These are phyloP conservation scores for Boletus barrowsii DNA, from an alignment of 768 basidiomycete genomes.

Conservation along the genomic window DNA sequence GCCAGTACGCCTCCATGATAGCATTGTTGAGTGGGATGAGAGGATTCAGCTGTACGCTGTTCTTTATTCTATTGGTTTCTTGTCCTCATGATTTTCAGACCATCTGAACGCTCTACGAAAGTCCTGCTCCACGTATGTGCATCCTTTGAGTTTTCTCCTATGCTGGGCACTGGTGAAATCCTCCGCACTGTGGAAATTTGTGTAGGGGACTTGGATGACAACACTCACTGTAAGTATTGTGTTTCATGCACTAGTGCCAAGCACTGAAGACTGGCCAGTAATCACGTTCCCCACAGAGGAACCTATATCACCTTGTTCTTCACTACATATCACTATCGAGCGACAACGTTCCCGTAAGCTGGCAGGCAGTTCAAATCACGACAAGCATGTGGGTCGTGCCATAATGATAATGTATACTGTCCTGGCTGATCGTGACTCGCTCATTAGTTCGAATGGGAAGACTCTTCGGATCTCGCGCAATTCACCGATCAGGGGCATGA, in stretches of 20 bases:
- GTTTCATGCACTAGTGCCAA: too few relatives aligned
- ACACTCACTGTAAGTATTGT: neutral
- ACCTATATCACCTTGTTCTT: neutral
- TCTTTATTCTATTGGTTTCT: too few relatives aligned
- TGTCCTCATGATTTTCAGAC: neutral
- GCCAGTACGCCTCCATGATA: neutral
- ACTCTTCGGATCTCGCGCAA: neutral
- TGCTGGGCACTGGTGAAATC: neutral
- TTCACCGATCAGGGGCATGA: conserved; percentile 2
- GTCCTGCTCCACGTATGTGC: neutral
- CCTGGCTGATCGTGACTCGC: neutral
- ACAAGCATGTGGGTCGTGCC: neutral
- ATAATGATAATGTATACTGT: too few relatives aligned
- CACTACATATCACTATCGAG: neutral
- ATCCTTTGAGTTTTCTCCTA: conserved; percentile 3
- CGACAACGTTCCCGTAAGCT: neutral
- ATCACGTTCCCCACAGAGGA: neutral
- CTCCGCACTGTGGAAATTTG: neutral
- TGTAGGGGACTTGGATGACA: neutral
- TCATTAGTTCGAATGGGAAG: neutral
- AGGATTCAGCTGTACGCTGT: neutral
- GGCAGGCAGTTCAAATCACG: neutral
- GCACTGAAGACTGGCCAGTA: neutral
- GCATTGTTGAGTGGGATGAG: neutral
- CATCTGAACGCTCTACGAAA: neutral